Evolutionary conservation across 805 yeast genomes (phyloP).

Genomic region (Zygoascus tannicola): DNA sequence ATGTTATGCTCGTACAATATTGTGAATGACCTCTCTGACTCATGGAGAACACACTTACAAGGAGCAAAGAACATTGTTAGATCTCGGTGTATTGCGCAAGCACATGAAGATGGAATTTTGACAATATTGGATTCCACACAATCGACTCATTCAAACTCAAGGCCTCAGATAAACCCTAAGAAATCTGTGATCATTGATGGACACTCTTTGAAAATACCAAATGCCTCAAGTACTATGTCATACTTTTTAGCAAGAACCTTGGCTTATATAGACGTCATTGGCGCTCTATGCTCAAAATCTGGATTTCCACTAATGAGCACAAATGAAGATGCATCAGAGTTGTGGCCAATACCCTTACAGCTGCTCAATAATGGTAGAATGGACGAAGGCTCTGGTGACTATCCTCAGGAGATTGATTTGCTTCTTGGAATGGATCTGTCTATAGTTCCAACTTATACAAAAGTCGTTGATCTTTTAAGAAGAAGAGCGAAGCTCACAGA

Average conservation of each 20-base stretch:
- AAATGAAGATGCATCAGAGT: slow-evolving; percentile 28
- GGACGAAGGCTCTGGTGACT: slow-evolving; percentile 15
- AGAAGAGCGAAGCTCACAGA: slow-evolving; percentile 17
- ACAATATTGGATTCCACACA: not conserved
- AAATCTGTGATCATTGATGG: slow-evolving; percentile 9
- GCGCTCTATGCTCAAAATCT: slow-evolving; percentile 44
- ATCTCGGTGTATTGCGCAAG: slow-evolving; percentile 39
- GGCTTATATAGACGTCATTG: slow-evolving; percentile 56
- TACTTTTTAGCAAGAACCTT: slow-evolving; percentile 60
- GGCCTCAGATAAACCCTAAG: not conserved
- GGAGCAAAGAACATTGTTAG: slow-evolving; percentile 60
- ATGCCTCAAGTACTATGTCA: slow-evolving; percentile 35
- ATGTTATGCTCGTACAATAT: slow-evolving; percentile 50
- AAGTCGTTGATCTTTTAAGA: slow-evolving; percentile 36
- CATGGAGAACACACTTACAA: slow-evolving; percentile 54
- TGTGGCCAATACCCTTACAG: slow-evolving; percentile 21
- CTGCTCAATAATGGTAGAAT: not conserved
- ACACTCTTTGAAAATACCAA: slow-evolving; percentile 11
- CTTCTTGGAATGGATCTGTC: slow-evolving; percentile 52
- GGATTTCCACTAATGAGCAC: slow-evolving; percentile 20
- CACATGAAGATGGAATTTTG: slow-evolving; percentile 12
- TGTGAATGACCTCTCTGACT: slow-evolving; percentile 26
- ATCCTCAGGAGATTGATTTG: slow-evolving; percentile 13
- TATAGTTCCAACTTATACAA: slow-evolving; percentile 49
- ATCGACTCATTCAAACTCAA: not conserved